Base-by-base conservation (phyloP, 2,329 filamentous ascomycete genomes). In the Fusarium longipes region DNA sequence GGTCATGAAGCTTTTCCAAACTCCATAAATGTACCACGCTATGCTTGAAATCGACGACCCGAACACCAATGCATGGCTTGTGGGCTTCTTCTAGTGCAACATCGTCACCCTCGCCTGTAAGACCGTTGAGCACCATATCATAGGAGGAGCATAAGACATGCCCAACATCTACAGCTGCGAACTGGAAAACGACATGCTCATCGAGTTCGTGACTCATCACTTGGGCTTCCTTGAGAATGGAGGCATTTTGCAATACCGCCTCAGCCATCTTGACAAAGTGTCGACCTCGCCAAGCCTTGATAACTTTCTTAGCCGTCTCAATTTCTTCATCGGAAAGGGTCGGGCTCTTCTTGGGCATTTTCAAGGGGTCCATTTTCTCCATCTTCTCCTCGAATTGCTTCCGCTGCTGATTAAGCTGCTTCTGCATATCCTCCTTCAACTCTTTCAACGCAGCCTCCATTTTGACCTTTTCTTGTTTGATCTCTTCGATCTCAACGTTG, bases 181-280 rank as follows among this genome's bases (percentile, higher is more conserved):
- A 99, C 77, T 99, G 96, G 77, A 99, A 98, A 20, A 95, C 90
- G 10, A 97, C 92, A 68, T 89, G 89, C 77, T 97, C 96, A 70
- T 96, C 92, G 82, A 99, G 91, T 73, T 97, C 93, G 72, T 97
- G 95, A 81, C 94, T 97, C 93, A 99, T 96, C 63, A 99, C 90
- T 75, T 99, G 96, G 2, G 96, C 96, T 79, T 99, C 96, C 77
- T 99, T 99, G 59, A 99, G 79, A 27, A 90, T 87, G 9, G 92
- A 89, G 4, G 95, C 95, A 76, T 97, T 91, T 75, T 97, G 93
- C 43, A 99, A 82, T 27, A 98, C 90, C 3, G 90, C 88, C 77
- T 98, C 96, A 5, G 95, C 94, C 92, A 99, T 97, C 55, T 91
- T 90, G 58, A 99, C 93, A 73, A 95, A 97, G 73, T 93, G 92